phyloP scores from a whole-genome alignment of 129 eudicot species.

The Rutidosis leptorrhynchoides region DNA sequence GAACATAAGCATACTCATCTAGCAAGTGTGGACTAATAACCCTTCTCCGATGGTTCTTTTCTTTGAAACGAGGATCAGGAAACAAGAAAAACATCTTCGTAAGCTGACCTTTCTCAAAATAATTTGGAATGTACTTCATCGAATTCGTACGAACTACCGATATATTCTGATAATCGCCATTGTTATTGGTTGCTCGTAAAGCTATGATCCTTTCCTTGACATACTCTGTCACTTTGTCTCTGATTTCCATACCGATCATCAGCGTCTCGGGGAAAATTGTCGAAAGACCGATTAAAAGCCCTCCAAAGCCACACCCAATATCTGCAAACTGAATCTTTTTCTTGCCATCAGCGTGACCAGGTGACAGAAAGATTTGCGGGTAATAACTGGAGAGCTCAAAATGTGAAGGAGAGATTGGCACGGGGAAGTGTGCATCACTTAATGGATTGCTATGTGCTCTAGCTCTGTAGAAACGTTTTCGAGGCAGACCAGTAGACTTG shows the following conservation, averaged over 20 bases:
- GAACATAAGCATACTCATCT: conserved; percentile 84
- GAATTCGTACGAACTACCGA: conserved; percentile 92
- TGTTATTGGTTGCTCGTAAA: conserved; percentile 54
- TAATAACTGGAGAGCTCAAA: conserved; percentile 68
- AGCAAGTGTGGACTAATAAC: conserved; percentile 79
- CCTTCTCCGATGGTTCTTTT: conserved; percentile 90
- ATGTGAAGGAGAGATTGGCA: conserved; percentile 66
- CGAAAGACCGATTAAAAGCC: conserved; percentile 73
- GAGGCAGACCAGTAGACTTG: conserved; percentile 78
- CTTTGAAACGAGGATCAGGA: conserved; percentile 94
- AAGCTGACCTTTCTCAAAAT: conserved; percentile 76
- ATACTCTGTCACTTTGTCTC: conserved; percentile 94
- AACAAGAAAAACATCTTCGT: conserved; percentile 89
- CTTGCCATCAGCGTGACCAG: too few relatives aligned
- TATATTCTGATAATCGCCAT: conserved; percentile 72
- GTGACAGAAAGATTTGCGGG: conserved; percentile 52
- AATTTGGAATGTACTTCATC: conserved; percentile 95
- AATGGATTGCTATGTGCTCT: conserved; percentile 96
- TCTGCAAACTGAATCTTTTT: conserved; percentile 86
- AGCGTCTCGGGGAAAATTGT: conserved; percentile 73
- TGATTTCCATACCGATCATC: conserved; percentile 93
- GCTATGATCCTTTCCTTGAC: conserved; percentile 84
- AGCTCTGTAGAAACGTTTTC: conserved; percentile 92
- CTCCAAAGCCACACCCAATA: conserved; percentile 94
- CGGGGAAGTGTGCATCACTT: conserved; percentile 96